These are phyloP conservation scores for Blechomonas ayalai DNA, from an alignment of 208 protist species.

Conservation along the genomic window DNA sequence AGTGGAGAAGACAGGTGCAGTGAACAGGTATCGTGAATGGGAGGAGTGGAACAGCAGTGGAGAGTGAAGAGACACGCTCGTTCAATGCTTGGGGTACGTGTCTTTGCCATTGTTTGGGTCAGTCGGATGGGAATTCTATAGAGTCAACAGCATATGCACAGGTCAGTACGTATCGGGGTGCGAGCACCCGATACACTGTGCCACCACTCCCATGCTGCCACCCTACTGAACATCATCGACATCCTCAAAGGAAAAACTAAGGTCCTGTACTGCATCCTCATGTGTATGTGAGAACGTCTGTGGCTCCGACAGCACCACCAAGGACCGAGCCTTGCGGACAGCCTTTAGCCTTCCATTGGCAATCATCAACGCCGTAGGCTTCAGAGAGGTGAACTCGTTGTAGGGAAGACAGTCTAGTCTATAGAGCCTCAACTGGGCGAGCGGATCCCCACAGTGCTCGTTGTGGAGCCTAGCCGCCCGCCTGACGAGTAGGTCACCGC, in stretches of 20 bases:
- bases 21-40: too few relatives aligned
- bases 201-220: too few relatives aligned
- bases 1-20: too few relatives aligned
- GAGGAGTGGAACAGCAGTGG: too few relatives aligned
- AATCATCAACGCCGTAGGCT: slow-evolving; percentile 26
- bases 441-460: slow-evolving; percentile 55
- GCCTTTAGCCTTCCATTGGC: slow-evolving; percentile 16
- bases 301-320: slow-evolving; percentile 63
- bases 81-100: too few relatives aligned
- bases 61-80: too few relatives aligned
- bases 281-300: slow-evolving; percentile 77
- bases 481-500: slow-evolving; percentile 35
- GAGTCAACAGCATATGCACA: too few relatives aligned
- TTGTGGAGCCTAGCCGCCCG: slow-evolving; percentile 44
- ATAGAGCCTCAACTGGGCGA: slow-evolving; percentile 25
- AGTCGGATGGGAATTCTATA: too few relatives aligned
- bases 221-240: too few relatives aligned
- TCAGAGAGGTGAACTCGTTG: slow-evolving; percentile 58
- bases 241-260: slow-evolving; percentile 49
- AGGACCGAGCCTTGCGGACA: slow-evolving; percentile 33
- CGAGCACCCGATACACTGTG: too few relatives aligned
- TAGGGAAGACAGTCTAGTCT: slow-evolving; percentile 60
- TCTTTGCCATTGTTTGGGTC: too few relatives aligned
- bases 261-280: slow-evolving; percentile 70
- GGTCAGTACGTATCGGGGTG: too few relatives aligned